phyloP scores from a whole-genome alignment of 2,329 filamentous ascomycete genomes.

The Pseudocercospora cruenta region DNA sequence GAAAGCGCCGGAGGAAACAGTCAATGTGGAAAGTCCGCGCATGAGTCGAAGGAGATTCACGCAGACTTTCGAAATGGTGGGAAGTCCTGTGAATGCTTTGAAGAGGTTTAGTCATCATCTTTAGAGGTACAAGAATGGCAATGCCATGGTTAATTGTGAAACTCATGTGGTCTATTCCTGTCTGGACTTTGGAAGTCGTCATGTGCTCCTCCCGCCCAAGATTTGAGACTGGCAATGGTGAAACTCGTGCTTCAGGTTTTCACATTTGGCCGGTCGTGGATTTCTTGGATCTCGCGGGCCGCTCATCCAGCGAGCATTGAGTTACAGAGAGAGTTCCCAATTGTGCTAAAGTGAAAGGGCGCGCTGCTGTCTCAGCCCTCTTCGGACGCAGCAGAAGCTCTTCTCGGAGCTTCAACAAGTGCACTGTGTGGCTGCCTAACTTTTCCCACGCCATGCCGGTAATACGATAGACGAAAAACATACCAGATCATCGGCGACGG shows the following conservation, averaged over 20 bases:
- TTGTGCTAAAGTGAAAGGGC: background rate
- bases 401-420: background rate
- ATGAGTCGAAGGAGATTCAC: constrained; percentile 29
- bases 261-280: background rate
- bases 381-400: background rate
- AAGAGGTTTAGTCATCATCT: constrained; percentile 20
- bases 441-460: background rate
- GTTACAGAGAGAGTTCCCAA: background rate
- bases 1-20: constrained; percentile 9
- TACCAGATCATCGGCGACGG: background rate
- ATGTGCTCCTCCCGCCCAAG: background rate
- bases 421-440: background rate
- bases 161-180: background rate
- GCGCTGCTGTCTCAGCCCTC: background rate
- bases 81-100: constrained; percentile 34
- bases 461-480: background rate
- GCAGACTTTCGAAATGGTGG: constrained; percentile 40
- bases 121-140: background rate
- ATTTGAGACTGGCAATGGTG: background rate
- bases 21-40: constrained; percentile 25
- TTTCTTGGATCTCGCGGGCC: background rate
- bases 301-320: background rate
- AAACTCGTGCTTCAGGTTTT: background rate
- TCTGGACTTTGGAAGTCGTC: background rate
- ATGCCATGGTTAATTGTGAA: background rate